Evolutionary conservation across 495 filamentous ascomycete species (phyloP), one percentile per base, ranked within the genome.

Genomic region (Patellaria atrata): DNA sequence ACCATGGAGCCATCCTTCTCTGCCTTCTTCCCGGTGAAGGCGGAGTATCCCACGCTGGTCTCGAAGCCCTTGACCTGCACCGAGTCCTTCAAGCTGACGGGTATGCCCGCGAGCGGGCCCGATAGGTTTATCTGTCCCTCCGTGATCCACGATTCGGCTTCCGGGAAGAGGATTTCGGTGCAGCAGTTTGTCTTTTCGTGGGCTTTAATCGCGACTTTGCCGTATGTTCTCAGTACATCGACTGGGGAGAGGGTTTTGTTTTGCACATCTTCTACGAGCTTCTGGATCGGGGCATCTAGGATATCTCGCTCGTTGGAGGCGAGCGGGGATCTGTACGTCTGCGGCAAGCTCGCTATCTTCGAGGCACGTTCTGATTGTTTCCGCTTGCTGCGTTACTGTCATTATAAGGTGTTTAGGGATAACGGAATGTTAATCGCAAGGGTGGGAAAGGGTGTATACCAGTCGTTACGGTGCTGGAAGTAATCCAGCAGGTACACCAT

Each of bases 141-240:
- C 6, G 55, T 41, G 5, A 75, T 59, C 83, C 83, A 94, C n/a
- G 56, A 45, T 53, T 92, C 82, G 0, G 87, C 85, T 28, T 73
- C 75, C 0, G 72, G 64, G 8, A 97, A 65, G 56, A 96, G 66
- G 22, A 96, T 63, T 61, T 97, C 89, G 0, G 89, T 97, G 3
- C 93, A 57, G 44, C 83, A 93, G 56, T 94, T 94, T 0, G 85
- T 93, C 55, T 79, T 76, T 29, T 73, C 63, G 32, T 96, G 89
- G 4, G 86, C 89, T 44, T 72, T 75, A 22, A 93, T 56, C 1
- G 87, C 81, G 8, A 85, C 70, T 58, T 91, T 93, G 48, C 83
- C 83, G 50, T 94, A 97, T n/a, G 84, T 74, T 36, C 63, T 74
- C 10, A 97, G 73, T 19, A 97, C 69, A 37, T 86, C 75, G 18